Percentiles rank a stretch among this genome's conserved stretches.
phyloP scores from a whole-genome alignment of 768 basidiomycete genomes.

The Leccinellum luteum region DNA sequence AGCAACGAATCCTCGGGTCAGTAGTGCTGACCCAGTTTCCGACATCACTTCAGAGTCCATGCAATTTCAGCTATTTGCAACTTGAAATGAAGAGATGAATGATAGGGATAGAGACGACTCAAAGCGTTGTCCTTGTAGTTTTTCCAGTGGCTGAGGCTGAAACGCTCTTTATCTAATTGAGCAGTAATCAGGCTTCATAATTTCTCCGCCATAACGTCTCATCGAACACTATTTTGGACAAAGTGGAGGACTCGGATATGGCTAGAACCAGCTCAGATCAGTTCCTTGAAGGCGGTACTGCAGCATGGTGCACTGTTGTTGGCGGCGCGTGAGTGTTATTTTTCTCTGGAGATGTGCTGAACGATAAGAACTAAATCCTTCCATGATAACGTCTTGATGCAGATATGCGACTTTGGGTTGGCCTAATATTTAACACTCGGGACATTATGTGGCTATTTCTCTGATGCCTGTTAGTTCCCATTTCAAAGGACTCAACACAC shows the following conservation, averaged over 20 bases:
- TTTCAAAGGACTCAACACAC: neutral
- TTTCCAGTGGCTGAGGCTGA: neutral
- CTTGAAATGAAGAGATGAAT: neutral
- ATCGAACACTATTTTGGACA: neutral
- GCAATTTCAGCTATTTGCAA: too few species aligned
- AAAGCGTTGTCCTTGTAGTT: neutral
- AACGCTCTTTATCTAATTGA: neutral
- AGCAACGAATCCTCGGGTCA: too few species aligned
- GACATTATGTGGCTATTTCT: slow-evolving; percentile 46
- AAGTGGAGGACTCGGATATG: slow-evolving; percentile 1
- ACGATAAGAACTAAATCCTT: too few species aligned
- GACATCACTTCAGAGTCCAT: too few species aligned
- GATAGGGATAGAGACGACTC: neutral
- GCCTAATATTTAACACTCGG: too few species aligned
- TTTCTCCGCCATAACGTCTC: too few species aligned
- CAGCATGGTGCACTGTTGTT: slow-evolving; percentile 24
- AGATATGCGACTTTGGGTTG: too few species aligned
- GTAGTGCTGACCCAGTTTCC: too few species aligned
- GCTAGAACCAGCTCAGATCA: neutral
- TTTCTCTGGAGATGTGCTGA: neutral
- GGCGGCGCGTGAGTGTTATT: slow-evolving; percentile 17
- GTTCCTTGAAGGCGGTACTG: slow-evolving; percentile 29
- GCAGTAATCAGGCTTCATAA: too few species aligned
- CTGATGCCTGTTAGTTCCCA: slow-evolving; percentile 37
- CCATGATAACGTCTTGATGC: too few species aligned